Base-by-base conservation (phyloP, 257 asterid species). In the Solanum dulcamara region DNA sequence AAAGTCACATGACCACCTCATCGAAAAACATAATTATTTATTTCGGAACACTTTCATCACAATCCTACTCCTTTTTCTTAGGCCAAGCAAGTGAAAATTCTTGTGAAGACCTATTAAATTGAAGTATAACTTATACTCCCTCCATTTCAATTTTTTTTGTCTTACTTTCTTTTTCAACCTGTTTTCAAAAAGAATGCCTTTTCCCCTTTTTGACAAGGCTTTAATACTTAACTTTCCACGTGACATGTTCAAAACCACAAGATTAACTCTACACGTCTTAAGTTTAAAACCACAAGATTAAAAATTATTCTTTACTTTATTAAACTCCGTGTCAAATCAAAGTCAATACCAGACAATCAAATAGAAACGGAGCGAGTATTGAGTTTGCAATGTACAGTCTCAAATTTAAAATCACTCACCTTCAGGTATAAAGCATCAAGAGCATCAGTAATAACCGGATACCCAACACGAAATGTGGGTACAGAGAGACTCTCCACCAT, bases 401-500 rank as follows among this genome's bases (percentile, higher is more conserved):
- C 50, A 72, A 22, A 72, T 37, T 38, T 22, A 38, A 62, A 20
- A n/a, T 57, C 82, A 77, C 26, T 44, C 82, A 95, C 98, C 98
- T 94, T 95, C 88, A 87, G 87, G 70, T 95, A 93, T 10, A 95
- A 90, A 83, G 92, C 96, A 87, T 95, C 95, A n/a, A 93, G 95
- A 5, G 93, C 94, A 89, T 93, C 94, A 2, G 80, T 70, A 70
- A 70, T 22, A 37, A 35, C 50, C 10, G 80, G 80, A 70, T 70
- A 70, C 18, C 80, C 80, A 35, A 70, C 80, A 35, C 80, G 80
- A 70, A 70, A 95, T 24, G 97, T 93, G 4, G 98, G 98, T 57
- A 93, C 97, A 10, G 89, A 77, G 40, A 93, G 87, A 71, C 98
- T 93, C 90, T 95, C 96, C 86, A 91, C 80, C 97, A 95, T 93